These are phyloP conservation scores for Wickerhamiella allomyrinae DNA, from an alignment of 805 yeast genomes.

Conservation along the genomic window DNA sequence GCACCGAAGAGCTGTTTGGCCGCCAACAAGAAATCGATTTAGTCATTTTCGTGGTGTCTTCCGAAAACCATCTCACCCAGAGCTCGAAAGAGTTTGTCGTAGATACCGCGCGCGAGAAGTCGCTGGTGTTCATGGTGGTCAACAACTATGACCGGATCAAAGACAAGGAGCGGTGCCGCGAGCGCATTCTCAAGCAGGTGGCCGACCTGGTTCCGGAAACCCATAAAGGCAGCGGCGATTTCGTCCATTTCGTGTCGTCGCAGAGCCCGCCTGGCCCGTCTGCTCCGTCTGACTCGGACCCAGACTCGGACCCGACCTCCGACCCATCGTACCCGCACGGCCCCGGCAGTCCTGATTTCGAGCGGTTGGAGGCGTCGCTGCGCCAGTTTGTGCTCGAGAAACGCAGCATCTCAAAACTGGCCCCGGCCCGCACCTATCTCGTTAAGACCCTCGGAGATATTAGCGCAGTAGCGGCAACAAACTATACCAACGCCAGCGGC, in stretches of 20 bases:
- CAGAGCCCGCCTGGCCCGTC: constrained; percentile 24
- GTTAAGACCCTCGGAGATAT: constrained; percentile 57
- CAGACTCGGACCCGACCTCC: constrained; percentile 20
- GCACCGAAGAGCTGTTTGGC: constrained; percentile 87
- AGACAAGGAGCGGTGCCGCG: constrained; percentile 66
- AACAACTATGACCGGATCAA: constrained; percentile 79
- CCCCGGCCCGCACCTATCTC: constrained; percentile 86
- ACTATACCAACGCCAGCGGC: constrained; percentile 37
- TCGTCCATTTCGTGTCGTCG: constrained; percentile 84
- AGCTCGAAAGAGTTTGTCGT: constrained; percentile 89
- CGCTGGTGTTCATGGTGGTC: constrained; percentile 84
- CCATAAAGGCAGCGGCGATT: constrained; percentile 71
- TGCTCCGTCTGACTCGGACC: constrained; percentile 16
- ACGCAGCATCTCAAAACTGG: constrained; percentile 71
- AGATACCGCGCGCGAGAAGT: constrained; percentile 80
- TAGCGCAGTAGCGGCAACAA: constrained; percentile 42
- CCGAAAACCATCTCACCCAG: constrained; percentile 89
- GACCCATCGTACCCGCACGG: constrained; percentile 13
- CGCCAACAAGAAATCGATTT: constrained; percentile 95
- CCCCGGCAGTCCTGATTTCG: constrained; percentile 36
- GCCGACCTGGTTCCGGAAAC: constrained; percentile 80
- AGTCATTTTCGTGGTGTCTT: constrained; percentile 89
- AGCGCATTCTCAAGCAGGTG: constrained; percentile 70
- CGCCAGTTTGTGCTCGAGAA: constrained; percentile 80
- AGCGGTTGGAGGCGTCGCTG: constrained; percentile 67